Evolutionary conservation across 2,329 filamentous ascomycete species (phyloP).

Genomic region (Calonectria multiphialidica): DNA sequence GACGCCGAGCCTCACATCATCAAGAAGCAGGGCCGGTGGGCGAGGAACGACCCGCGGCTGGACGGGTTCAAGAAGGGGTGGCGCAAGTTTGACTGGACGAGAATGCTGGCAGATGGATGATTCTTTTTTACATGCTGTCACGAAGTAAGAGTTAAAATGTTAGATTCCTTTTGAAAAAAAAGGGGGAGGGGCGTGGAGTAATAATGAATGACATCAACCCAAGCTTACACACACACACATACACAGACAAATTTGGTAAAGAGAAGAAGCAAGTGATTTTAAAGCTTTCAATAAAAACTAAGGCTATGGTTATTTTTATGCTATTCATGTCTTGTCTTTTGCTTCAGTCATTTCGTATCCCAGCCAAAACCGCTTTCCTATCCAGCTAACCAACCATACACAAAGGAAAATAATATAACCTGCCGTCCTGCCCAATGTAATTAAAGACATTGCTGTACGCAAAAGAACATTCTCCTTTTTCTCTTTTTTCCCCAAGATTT

Average conservation of each 20-base stretch:
- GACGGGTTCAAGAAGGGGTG: slow-evolving; percentile 87
- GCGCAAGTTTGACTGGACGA: slow-evolving; percentile 92
- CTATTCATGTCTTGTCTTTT: background rate
- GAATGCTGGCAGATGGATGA: slow-evolving; percentile 61
- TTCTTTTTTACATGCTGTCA: background rate
- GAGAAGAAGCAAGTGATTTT: background rate
- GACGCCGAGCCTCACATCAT: slow-evolving; percentile 85
- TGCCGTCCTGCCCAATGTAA: slow-evolving; percentile 13
- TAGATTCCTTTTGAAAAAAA: background rate
- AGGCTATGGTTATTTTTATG: background rate
- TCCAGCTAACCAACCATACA: background rate
- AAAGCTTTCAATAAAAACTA: slow-evolving; percentile 9
- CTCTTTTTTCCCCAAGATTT: background rate
- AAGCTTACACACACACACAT: background rate
- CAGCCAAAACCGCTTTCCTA: background rate
- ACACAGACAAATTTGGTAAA: background rate
- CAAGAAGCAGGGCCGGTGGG: slow-evolving; percentile 92
- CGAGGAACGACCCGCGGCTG: slow-evolving; percentile 74
- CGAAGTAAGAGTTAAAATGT: background rate
- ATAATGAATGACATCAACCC: background rate
- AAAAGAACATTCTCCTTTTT: background rate
- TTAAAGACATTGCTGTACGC: slow-evolving; percentile 39
- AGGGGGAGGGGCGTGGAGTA: background rate
- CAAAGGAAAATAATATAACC: slow-evolving; percentile 7
- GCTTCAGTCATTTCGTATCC: background rate